phyloP scores from a whole-genome alignment of 345 rosid genomes.

The Citropsis articulata region DNA sequence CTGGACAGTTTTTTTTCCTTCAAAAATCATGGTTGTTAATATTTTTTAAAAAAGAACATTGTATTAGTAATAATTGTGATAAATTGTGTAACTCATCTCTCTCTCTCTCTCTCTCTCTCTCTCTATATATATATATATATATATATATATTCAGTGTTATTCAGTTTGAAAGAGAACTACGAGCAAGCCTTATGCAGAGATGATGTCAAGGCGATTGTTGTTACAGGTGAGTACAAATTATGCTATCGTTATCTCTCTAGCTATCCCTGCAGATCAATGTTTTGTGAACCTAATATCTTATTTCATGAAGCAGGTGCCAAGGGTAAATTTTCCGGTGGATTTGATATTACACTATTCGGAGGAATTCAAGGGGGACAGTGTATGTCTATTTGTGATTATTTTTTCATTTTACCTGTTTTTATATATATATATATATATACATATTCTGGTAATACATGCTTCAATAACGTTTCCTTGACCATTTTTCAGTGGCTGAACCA shows the following conservation, averaged over 20 bases:
- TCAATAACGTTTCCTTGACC: background rate
- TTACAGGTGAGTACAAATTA: slow-evolving; percentile 46
- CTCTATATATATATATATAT: background rate
- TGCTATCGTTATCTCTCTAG: background rate
- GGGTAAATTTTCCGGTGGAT: slow-evolving; percentile 95
- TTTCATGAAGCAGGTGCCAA: slow-evolving; percentile 57
- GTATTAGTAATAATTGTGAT: background rate
- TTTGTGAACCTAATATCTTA: slow-evolving; percentile 14
- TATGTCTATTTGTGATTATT: slow-evolving; percentile 23
- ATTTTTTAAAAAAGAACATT: background rate
- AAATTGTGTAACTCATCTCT: background rate
- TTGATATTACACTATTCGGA: slow-evolving; percentile 77
- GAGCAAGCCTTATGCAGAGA: slow-evolving; percentile 74
- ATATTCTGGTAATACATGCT: slow-evolving; percentile 5
- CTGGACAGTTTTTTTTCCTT: background rate
- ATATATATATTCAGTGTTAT: slow-evolving; percentile 43
- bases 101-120: slow-evolving; percentile 4
- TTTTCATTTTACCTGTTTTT: background rate
- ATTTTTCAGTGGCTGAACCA: slow-evolving; percentile 51
- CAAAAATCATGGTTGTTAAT: background rate
- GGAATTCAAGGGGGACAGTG: slow-evolving; percentile 62
- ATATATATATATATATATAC: background rate
- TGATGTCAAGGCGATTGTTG: slow-evolving; percentile 94
- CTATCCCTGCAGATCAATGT: background rate
- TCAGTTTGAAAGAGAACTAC: slow-evolving; percentile 70